Conservation (phyloP, 163 green algal species). For the Scenedesmus sp. region DNA sequence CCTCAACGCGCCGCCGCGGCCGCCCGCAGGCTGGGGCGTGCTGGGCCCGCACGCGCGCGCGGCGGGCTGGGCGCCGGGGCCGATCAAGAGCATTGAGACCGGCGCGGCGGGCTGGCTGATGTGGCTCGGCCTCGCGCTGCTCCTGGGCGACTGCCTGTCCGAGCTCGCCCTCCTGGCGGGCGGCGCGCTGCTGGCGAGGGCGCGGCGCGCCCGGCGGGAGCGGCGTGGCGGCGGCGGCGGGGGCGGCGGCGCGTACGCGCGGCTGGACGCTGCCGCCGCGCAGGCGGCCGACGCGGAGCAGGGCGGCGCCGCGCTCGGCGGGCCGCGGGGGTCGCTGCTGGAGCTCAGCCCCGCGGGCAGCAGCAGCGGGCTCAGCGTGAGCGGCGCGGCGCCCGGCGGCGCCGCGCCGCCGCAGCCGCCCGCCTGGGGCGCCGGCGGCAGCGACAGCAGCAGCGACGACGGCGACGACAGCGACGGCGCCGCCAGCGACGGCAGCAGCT, state of each 20-base stretch:
- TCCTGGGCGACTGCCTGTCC: constrained; percentile 67
- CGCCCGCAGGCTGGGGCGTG: constrained; percentile 54
- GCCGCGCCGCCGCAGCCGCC: background rate
- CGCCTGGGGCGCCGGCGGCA: background rate
- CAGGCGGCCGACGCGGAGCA: too few species aligned
- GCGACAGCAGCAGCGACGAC: constrained; percentile 10
- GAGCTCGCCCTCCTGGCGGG: constrained; percentile 56
- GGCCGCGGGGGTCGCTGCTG: too few species aligned
- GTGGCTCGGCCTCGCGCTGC: constrained; percentile 66
- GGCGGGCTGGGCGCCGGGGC: constrained; percentile 60
- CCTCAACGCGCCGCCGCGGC: too few species aligned
- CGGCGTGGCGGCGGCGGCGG: too few species aligned
- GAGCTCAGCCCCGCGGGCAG: background rate
- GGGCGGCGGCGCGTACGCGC: background rate
- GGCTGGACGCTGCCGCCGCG: too few species aligned
- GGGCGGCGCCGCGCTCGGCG: too few species aligned
- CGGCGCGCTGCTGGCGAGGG: constrained; percentile 8
- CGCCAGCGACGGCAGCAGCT: background rate
- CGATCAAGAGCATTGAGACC: constrained; percentile 52
- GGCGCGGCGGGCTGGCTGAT: constrained; percentile 61
- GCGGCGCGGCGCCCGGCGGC: background rate
- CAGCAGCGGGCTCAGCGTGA: background rate
- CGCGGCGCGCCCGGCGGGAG: too few species aligned
- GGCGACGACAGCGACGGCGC: background rate
- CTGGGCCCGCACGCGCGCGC: constrained; percentile 56